phyloP scores from a whole-genome alignment of 352 stramenopile genomes.

The Thalassiosira oceanica region DNA sequence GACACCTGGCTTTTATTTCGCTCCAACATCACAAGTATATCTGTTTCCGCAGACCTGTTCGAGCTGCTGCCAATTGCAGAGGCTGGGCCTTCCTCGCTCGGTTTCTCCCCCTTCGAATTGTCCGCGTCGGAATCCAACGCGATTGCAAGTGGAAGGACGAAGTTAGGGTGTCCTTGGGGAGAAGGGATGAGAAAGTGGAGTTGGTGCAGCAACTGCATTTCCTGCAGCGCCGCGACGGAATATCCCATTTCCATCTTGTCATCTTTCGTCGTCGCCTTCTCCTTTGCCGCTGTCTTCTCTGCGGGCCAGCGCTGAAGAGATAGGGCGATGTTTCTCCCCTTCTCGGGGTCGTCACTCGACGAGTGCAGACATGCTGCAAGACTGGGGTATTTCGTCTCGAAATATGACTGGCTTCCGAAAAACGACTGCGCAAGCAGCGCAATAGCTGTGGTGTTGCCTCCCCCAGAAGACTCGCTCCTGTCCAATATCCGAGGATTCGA shows the following conservation, averaged over 20 bases:
- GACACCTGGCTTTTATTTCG: conserved; percentile 64
- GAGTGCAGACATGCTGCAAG: conserved; percentile 42
- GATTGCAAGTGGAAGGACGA: conserved; percentile 75
- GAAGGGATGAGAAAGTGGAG: conserved; percentile 75
- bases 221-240: conserved; percentile 73
- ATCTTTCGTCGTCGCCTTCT: conserved; percentile 43
- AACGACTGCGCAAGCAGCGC: conserved; percentile 45
- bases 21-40: conserved; percentile 75
- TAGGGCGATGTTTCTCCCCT: conserved; percentile 58
- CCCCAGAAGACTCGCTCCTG: too few relatives aligned
- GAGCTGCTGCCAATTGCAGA: conserved; percentile 17
- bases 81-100: conserved; percentile 25
- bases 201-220: conserved; percentile 76
- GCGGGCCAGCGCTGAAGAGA: conserved; percentile 76
- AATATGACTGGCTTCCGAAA: conserved; percentile 28
- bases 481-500: conserved; percentile 36
- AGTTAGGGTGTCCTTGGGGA: conserved; percentile 79
- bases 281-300: conserved; percentile 70
- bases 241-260: conserved; percentile 70
- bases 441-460: conserved; percentile 38
- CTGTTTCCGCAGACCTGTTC: conserved; percentile 38
- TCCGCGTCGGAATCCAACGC: conserved; percentile 42
- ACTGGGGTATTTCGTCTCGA: conserved; percentile 36
- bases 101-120: too few relatives aligned
- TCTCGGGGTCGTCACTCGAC: conserved; percentile 9